These are phyloP conservation scores for Rhodotorula sp. DNA, from an alignment of 1,284 basidiomycete genomes.

Conservation along the genomic window DNA sequence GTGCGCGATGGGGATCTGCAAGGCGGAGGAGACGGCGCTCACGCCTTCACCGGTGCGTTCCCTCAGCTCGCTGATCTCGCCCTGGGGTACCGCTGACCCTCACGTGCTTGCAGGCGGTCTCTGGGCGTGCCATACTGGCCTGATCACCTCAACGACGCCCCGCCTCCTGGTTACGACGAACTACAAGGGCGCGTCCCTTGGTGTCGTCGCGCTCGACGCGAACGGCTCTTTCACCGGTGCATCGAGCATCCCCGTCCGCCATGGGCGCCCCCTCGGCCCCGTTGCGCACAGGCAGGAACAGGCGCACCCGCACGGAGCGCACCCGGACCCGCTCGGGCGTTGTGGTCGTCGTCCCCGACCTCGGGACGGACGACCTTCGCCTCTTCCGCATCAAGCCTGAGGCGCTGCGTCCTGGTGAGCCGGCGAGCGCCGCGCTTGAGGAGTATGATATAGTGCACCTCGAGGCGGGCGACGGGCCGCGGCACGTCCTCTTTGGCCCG, in stretches of 20 bases:
- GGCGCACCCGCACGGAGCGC: slow-evolving; percentile 38
- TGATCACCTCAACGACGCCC: slow-evolving; percentile 8
- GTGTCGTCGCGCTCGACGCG: slow-evolving; percentile 3
- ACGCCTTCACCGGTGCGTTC: slow-evolving; percentile 2
- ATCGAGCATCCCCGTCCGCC: not conserved
- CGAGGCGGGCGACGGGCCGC: slow-evolving; percentile 20
- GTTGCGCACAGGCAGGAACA: slow-evolving; percentile 19
- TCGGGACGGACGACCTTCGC: slow-evolving; percentile 38
- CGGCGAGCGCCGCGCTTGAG: slow-evolving; percentile 8
- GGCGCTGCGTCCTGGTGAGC: not conserved
- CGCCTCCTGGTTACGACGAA: slow-evolving; percentile 23
- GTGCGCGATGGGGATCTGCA: not conserved
- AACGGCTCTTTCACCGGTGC: slow-evolving; percentile 17
- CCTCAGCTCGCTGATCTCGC: too few relatives aligned
- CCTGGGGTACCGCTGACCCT: not conserved
- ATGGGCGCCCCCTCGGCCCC: slow-evolving; percentile 12
- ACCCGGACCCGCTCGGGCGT: slow-evolving; percentile 26
- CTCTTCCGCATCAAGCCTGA: slow-evolving; percentile 8
- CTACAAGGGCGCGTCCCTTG: slow-evolving; percentile 27
- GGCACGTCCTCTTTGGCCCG: slow-evolving; percentile 29
- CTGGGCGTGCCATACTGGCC: slow-evolving; percentile 30
- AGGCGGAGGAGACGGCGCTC: not conserved
- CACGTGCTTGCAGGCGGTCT: slow-evolving; percentile 18
- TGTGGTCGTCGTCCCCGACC: slow-evolving; percentile 30
- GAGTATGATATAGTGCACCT: slow-evolving; percentile 8